These are phyloP conservation scores for Claviceps sp. DNA, from an alignment of 2,329 filamentous ascomycete species.

Conservation along the genomic window DNA sequence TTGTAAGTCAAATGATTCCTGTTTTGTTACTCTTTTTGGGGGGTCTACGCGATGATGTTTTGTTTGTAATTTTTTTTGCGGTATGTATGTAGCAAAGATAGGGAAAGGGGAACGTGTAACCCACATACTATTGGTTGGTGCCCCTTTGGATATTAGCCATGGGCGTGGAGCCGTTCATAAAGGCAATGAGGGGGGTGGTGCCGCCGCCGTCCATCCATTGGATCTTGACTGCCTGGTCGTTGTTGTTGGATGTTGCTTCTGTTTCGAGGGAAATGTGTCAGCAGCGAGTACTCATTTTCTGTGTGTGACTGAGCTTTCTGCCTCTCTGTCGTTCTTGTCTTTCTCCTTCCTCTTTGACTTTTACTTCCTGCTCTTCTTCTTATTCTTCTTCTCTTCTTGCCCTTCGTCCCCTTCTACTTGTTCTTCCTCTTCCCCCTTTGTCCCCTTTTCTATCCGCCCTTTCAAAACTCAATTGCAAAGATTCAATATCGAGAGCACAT, in stretches of 20 bases:
- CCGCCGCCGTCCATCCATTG: constrained; percentile 20
- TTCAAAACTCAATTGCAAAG: too few species aligned
- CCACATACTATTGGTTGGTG: constrained; percentile 17
- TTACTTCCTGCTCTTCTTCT: too few species aligned
- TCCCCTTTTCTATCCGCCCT: too few species aligned
- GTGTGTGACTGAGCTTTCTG: not conserved
- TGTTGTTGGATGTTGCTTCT: constrained; percentile 15
- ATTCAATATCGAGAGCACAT: not conserved
- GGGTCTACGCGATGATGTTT: not conserved
- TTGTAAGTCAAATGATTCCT: too few species aligned
- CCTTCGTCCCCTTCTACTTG: too few species aligned
- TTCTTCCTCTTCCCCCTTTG: too few species aligned
- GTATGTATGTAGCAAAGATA: not conserved
- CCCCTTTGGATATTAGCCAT: constrained; percentile 10
- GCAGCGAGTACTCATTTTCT: too few species aligned
- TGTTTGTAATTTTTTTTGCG: not conserved
- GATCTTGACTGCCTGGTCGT: constrained; percentile 13
- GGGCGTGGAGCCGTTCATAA: constrained; percentile 12
- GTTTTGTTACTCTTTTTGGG: constrained; percentile 1
- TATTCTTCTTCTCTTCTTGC: too few species aligned
- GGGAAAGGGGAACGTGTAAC: not conserved
- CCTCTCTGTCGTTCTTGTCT: too few species aligned
- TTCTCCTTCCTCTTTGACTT: too few species aligned
- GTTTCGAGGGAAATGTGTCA: not conserved
- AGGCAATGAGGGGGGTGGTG: constrained; percentile 12